phyloP scores from a whole-genome alignment of 2,329 filamentous ascomycete species.

The Acarospora socialis region DNA sequence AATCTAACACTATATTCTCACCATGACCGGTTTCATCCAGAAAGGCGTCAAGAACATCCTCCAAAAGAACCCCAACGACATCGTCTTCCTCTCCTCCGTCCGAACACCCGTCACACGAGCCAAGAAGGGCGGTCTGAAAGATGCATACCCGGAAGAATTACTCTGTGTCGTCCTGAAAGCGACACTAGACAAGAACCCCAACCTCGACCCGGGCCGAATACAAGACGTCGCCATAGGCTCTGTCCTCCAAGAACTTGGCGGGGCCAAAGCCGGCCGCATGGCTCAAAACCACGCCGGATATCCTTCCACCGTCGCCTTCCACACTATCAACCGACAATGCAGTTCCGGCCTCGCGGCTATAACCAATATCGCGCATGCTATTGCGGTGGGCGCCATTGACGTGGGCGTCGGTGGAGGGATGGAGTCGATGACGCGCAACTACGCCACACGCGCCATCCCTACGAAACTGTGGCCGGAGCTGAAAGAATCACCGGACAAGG shows the following conservation, averaged over 20 bases:
- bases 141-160: constrained; percentile 82
- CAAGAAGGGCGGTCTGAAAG: constrained; percentile 69
- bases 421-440: constrained; percentile 94
- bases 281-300: constrained; percentile 74
- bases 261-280: constrained; percentile 82
- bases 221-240: constrained; percentile 79
- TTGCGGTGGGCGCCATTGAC: constrained; percentile 58
- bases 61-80: constrained; percentile 62
- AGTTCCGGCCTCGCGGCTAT: constrained; percentile 65
- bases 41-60: constrained; percentile 64
- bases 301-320: constrained; percentile 56
- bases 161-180: constrained; percentile 52
- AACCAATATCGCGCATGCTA: constrained; percentile 57
- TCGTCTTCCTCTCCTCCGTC: constrained; percentile 79
- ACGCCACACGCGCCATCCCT: constrained; percentile 72
- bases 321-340: constrained; percentile 83
- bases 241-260: constrained; percentile 80
- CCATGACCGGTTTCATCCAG: constrained; percentile 36
- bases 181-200: constrained; percentile 57
- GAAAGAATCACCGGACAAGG: constrained; percentile 46
- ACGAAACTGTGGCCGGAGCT: constrained; percentile 65
- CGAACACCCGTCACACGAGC: constrained; percentile 76
- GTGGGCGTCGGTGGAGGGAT: constrained; percentile 74
- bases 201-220: constrained; percentile 53
- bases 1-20: too few relatives aligned